Conservation (phyloP, 2,329 filamentous ascomycete genomes). For the Tolypocladium ovalisporum region DNA sequence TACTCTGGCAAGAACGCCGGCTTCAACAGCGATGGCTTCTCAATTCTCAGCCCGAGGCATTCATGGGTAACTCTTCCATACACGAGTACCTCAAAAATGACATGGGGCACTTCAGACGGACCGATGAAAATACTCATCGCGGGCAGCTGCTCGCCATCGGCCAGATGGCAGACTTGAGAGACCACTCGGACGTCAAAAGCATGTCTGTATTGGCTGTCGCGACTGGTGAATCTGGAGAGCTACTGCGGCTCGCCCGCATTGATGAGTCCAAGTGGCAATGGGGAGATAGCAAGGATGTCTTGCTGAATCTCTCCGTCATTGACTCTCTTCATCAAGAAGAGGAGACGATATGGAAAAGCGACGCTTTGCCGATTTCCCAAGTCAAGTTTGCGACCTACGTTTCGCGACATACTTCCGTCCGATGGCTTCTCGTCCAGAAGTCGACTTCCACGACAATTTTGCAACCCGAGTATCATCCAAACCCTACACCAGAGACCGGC, state of each 20-base stretch:
- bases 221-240: conserved; percentile 46
- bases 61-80: conserved; percentile 23
- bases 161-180: conserved; percentile 33
- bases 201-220: conserved; percentile 33
- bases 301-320: conserved; percentile 34
- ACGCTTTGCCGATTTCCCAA: conserved; percentile 36
- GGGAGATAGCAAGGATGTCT: conserved; percentile 31
- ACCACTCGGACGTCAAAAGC: conserved; percentile 11
- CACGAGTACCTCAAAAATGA: conserved; percentile 24
- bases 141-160: conserved; percentile 42
- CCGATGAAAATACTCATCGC: conserved; percentile 12
- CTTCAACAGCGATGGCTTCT: conserved; percentile 38
- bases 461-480: conserved; percentile 35
- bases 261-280: conserved; percentile 44
- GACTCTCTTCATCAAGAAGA: conserved; percentile 31
- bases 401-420: conserved; percentile 23
- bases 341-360: conserved; percentile 42
- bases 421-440: conserved; percentile 46
- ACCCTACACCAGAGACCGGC: conserved; percentile 18
- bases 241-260: conserved; percentile 43
- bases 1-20: conserved; percentile 18
- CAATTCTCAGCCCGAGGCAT: conserved; percentile 39
- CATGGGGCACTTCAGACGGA: conserved; percentile 16
- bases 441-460: conserved; percentile 39
- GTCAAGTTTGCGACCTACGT: conserved; percentile 36